Evolutionary conservation across 2,329 filamentous ascomycete species (phyloP).

Genomic region (Aspergillus terreus): DNA sequence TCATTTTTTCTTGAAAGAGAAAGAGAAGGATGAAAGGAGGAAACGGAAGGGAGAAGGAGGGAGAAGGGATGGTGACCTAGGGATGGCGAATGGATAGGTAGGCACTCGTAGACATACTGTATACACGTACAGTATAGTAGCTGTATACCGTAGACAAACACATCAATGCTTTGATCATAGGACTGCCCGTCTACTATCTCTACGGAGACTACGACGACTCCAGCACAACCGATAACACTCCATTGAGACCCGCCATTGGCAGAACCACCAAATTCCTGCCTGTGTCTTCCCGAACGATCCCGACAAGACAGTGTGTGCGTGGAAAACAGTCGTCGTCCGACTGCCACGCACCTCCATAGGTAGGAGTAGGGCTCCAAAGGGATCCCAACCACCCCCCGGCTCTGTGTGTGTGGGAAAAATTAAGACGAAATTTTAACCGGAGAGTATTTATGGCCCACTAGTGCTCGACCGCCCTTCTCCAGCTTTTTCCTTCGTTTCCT

Average conservation of each 20-base stretch:
- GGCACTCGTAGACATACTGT: too few relatives aligned
- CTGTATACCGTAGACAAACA: too few relatives aligned
- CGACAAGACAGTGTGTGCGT: slow-evolving; percentile 10
- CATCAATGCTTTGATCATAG: too few relatives aligned
- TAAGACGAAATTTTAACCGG: slow-evolving; percentile 36
- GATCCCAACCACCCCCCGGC: slow-evolving; percentile 17
- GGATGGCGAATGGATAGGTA: not conserved
- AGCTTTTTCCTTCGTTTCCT: slow-evolving; percentile 28
- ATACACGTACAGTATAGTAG: too few relatives aligned
- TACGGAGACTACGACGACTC: too few relatives aligned
- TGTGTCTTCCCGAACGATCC: slow-evolving; percentile 19
- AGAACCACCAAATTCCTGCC: slow-evolving; percentile 9
- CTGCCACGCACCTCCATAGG: slow-evolving; percentile 1
- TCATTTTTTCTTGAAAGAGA: not conserved
- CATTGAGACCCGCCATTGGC: slow-evolving; percentile 9
- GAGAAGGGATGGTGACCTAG: not conserved
- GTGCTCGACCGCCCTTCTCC: slow-evolving; percentile 30
- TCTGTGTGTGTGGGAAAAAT: slow-evolving; percentile 21
- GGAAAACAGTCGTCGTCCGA: not conserved
- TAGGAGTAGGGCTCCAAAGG: slow-evolving; percentile 27
- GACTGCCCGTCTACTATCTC: too few relatives aligned
- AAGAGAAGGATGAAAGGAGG: too few relatives aligned
- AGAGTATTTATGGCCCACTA: slow-evolving; percentile 35
- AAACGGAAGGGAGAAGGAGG: not conserved
- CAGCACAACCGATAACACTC: too few relatives aligned